phyloP scores from a whole-genome alignment of 1,139 yeast genomes.

The Spathaspora sp. region DNA sequence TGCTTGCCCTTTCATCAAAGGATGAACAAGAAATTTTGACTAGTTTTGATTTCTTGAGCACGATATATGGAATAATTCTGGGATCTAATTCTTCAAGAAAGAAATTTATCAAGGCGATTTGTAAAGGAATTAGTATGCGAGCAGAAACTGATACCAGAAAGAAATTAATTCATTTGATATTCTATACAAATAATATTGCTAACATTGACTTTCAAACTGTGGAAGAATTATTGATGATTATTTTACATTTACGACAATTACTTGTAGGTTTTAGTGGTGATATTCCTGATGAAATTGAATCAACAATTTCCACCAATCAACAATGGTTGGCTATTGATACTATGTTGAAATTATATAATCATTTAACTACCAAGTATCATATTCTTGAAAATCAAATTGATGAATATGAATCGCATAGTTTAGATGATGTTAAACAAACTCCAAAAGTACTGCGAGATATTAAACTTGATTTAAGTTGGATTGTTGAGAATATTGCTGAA shows the following conservation, averaged over 20 bases:
- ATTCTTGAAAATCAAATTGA: slow-evolving; percentile 18
- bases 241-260: slow-evolving; percentile 4
- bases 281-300: background rate
- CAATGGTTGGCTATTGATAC: background rate
- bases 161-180: slow-evolving; percentile 5
- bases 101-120: slow-evolving; percentile 38
- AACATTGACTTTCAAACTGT: slow-evolving; percentile 32
- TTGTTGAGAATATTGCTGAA: slow-evolving; percentile 5
- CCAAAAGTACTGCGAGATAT: slow-evolving; percentile 7
- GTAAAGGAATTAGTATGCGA: slow-evolving; percentile 21
- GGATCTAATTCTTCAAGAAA: slow-evolving; percentile 44
- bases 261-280: background rate
- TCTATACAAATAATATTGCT: slow-evolving; percentile 23
- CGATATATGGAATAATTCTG: slow-evolving; percentile 45
- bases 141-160: slow-evolving; percentile 2
- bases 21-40: slow-evolving; percentile 15
- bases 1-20: slow-evolving; percentile 44
- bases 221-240: slow-evolving; percentile 37
- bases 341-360: background rate
- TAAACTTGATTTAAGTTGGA: slow-evolving; percentile 7
- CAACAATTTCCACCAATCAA: background rate
- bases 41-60: slow-evolving; percentile 19
- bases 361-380: slow-evolving; percentile 18
- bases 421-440: slow-evolving; percentile 11
- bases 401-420: slow-evolving; percentile 7